Evolutionary conservation across 306 rosid genomes (phyloP).

Genomic region (Prunus kanzakura): DNA sequence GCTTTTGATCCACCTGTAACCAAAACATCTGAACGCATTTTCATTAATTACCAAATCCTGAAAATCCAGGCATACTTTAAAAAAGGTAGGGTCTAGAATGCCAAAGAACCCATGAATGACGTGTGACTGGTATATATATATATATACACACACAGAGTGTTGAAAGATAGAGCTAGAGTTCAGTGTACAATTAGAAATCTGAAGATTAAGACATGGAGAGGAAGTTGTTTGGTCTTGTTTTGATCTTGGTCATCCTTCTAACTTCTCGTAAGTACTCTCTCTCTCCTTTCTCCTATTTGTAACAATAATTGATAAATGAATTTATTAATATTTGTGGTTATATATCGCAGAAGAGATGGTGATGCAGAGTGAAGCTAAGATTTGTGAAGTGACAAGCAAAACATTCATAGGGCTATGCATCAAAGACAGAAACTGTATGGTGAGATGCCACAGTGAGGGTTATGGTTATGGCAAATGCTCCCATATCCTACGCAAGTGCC

Average conservation of each 20-base stretch:
- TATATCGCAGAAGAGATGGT: not conserved
- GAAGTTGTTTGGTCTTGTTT: not conserved
- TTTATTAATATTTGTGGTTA: not conserved
- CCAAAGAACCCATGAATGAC: not conserved
- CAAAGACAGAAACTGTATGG: not conserved
- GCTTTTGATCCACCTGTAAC: not conserved
- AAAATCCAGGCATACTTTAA: not conserved
- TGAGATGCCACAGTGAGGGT: not conserved
- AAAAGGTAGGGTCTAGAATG: not conserved
- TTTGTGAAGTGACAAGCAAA: not conserved
- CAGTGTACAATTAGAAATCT: not conserved
- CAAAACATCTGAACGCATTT: not conserved
- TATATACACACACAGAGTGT: too few relatives aligned
- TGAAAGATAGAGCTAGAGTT: not conserved
- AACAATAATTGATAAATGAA: too few relatives aligned
- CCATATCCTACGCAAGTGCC: not conserved
- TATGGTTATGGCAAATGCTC: conserved; percentile 5
- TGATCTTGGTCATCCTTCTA: not conserved
- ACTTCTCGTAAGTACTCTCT: not conserved
- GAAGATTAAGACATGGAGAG: not conserved
- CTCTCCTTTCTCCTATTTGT: not conserved
- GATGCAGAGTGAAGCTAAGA: conserved; percentile 5
- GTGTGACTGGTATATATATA: not conserved
- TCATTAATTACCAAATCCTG: not conserved
- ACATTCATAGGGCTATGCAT: not conserved